Evolutionary conservation across 2,329 filamentous ascomycete genomes (phyloP).

Genomic region (Lojkania enalia): DNA sequence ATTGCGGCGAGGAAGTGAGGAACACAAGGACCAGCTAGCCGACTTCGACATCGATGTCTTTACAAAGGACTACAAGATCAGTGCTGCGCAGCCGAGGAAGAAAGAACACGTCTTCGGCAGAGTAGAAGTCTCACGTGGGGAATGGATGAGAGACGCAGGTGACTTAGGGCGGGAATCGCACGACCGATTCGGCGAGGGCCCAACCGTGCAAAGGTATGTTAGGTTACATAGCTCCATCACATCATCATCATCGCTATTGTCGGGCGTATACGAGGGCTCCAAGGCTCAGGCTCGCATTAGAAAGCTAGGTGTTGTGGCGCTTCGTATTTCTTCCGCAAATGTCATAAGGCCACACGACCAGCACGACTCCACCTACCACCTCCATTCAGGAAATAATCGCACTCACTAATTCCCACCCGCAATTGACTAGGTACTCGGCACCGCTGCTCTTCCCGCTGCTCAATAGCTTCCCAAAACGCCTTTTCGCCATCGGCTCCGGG

Average conservation of each 20-base stretch:
- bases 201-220: constrained; percentile 43
- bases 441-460: constrained; percentile 72
- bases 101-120: constrained; percentile 48
- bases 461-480: constrained; percentile 80
- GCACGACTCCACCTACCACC: no score
- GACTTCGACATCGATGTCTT: constrained; percentile 42
- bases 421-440: constrained; percentile 57
- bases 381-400: no score
- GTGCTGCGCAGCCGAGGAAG: constrained; percentile 18
- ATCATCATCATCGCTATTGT: neutral
- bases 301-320: no score
- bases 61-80: constrained; percentile 34
- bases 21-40: constrained; percentile 20
- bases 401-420: no score
- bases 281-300: no score
- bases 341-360: no score
- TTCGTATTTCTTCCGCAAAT: no score
- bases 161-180: constrained; percentile 33
- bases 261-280: no score
- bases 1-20: constrained; percentile 24
- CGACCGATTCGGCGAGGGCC: constrained; percentile 41
- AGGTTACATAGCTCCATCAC: constrained; percentile 5
- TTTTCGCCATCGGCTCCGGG: constrained; percentile 60
- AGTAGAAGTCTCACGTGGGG: constrained; percentile 44
- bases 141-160: constrained; percentile 40